These are phyloP conservation scores for Diaporthe vaccinii DNA, from an alignment of 2,329 filamentous ascomycete genomes.

Conservation along the genomic window DNA sequence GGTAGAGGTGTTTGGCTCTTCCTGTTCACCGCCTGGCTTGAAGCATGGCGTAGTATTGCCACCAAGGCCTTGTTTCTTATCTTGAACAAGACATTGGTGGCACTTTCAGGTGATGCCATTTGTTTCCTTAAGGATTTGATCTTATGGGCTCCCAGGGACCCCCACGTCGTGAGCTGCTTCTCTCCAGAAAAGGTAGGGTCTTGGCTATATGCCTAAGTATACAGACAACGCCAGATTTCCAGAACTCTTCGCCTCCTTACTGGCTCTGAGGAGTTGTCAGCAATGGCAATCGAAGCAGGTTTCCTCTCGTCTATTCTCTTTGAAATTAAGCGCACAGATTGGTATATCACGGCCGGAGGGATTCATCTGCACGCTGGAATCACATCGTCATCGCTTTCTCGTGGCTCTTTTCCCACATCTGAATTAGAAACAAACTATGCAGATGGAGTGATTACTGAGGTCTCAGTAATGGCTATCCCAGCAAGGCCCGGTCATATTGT, in stretches of 20 bases:
- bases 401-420: too few species aligned
- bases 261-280: conserved; percentile 66
- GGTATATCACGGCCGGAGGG: conserved; percentile 73
- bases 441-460: conserved; percentile 72
- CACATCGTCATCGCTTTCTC: conserved; percentile 55
- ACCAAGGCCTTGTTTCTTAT: conserved; percentile 73
- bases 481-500: conserved; percentile 60
- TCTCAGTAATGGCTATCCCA: conserved; percentile 73
- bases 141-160: too few species aligned
- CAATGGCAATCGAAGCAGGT: conserved; percentile 80
- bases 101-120: conserved; percentile 61
- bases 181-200: too few species aligned
- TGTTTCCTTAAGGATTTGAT: too few species aligned
- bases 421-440: conserved; percentile 60
- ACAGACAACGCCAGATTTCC: too few species aligned
- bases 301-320: conserved; percentile 71
- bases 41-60: conserved; percentile 52
- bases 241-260: too few species aligned
- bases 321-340: conserved; percentile 68
- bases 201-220: too few species aligned
- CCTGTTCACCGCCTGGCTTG: not conserved
- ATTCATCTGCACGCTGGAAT: conserved; percentile 69
- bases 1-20: not conserved
- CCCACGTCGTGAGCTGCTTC: too few species aligned
- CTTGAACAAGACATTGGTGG: conserved; percentile 81